Evolutionary conservation across 2,329 filamentous ascomycete species (phyloP), one percentile per base, ranked within the genome.

Genomic region (Fusarium camptoceras): DNA sequence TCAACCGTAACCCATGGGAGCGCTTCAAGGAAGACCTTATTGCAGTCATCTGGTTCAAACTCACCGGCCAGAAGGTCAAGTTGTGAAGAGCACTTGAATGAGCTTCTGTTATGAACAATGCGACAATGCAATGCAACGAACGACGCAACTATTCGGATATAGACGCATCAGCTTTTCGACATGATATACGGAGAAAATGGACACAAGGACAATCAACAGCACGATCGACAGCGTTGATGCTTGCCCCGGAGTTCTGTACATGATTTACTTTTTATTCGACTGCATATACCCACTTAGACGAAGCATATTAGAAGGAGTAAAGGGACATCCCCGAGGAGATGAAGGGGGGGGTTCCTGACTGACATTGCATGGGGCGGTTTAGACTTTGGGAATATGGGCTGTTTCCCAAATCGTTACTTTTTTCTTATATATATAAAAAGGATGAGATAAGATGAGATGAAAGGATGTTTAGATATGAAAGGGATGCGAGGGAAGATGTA

Each of bases 1-100:
- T 98, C 67, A 98, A 98, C 83, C 89, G 94, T 54, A 92, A 89
- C 53, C 85, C 83, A 58, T 98, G 94, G 93, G 92, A 97, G 83
- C 83, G 83, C 27, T 91, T 91, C 81, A 91, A 91, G 83, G 89
- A 91, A 77, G 89, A 91, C 68, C 77, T 90, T 20, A 75, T 91
- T 18, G 87, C 88, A 30, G 81, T 86, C 47, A 78, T 88, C 61
- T 90, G 88, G 87, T 88, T 83, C 78, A 90, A 90, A 80, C 75
- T 91, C 47, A 91, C 88, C 1, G 89, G 89, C 30, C 81, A 87
- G 66, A 85, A 84, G 76, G 85, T 89, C 76, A 88, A 87, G 81
- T 79, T 89, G 49, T 88, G 79, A 78, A 59, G 51, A 44, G 34
- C 55, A 56, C 18, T 47, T 34, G 41, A 41, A 49, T 58, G 37